Conservation (phyloP, 257 asterid species). For the Primulina huaijiensis region DNA sequence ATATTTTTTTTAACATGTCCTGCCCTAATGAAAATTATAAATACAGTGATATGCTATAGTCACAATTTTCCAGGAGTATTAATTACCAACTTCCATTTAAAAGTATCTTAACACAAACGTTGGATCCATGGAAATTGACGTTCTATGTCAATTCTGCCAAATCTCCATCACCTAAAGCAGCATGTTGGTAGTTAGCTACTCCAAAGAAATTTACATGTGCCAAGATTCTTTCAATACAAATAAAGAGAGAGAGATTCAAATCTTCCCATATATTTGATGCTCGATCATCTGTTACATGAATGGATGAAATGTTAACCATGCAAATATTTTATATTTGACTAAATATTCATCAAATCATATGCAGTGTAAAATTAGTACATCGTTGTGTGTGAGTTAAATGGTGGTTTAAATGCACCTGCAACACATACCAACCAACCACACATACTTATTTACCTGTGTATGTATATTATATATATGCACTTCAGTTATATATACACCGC, state of each 20-base stretch:
- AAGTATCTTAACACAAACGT: no score
- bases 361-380: not conserved
- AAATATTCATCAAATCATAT: no score
- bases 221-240: not conserved
- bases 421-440: conserved; percentile 60
- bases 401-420: conserved; percentile 53
- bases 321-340: not conserved
- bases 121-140: no score
- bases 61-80: no score
- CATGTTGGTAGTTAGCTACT: not conserved
- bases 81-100: no score
- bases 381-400: conserved; percentile 36
- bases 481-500: conserved; percentile 43
- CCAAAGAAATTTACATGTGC: conserved; percentile 1
- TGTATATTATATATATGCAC: conserved; percentile 38
- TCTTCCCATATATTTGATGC: not conserved
- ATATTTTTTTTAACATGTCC: no score
- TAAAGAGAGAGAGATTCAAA: conserved; percentile 6
- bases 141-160: not conserved
- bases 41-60: no score
- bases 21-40: no score
- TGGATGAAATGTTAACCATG: not conserved
- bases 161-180: conserved; percentile 15
- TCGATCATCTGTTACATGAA: not conserved
- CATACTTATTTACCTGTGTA: conserved; percentile 54